Percentiles rank a stretch among this genome's conserved stretches.
Conservation (phyloP, 164 flowering plant species). For the Cinnamomum micranthum region DNA sequence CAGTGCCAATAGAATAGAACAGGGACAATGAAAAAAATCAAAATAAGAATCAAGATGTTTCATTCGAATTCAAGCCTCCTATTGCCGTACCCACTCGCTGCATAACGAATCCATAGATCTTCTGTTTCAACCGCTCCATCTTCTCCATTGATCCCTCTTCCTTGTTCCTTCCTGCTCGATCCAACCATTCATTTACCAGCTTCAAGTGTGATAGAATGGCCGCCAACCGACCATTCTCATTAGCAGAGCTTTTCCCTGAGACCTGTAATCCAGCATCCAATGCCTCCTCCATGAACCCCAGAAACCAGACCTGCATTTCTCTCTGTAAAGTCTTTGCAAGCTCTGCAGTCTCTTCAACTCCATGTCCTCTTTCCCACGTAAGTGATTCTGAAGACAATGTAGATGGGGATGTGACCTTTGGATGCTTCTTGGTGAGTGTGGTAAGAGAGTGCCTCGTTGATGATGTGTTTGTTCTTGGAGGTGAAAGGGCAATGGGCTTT, state of each 20-base stretch:
- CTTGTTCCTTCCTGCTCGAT: constrained; percentile 35
- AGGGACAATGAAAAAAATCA: no score
- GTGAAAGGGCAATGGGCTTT: constrained; percentile 17
- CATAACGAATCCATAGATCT: constrained; percentile 84
- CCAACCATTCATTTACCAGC: constrained; percentile 90
- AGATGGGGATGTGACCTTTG: constrained; percentile 6
- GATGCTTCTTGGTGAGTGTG: constrained; percentile 23
- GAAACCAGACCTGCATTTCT: constrained; percentile 85
- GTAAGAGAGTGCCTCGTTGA: constrained; percentile 34
- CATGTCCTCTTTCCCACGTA: constrained; percentile 49
- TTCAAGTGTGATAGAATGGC: constrained; percentile 70
- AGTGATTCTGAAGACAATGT: constrained; percentile 9
- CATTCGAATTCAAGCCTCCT: neutral
- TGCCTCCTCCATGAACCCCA: constrained; percentile 67
- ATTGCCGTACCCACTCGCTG: constrained; percentile 63
- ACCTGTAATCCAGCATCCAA: constrained; percentile 72
- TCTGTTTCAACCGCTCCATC: constrained; percentile 61
- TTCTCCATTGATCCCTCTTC: constrained; percentile 36
- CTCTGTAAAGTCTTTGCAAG: constrained; percentile 43
- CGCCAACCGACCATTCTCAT: constrained; percentile 38
- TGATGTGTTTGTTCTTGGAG: constrained; percentile 22
- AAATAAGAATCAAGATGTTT: neutral
- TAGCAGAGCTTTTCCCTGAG: constrained; percentile 22
- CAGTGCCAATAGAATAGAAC: no score
- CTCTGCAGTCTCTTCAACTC: constrained; percentile 58